Conservation (phyloP, 2,329 filamentous ascomycete species). For the Epichloe bromicola region DNA sequence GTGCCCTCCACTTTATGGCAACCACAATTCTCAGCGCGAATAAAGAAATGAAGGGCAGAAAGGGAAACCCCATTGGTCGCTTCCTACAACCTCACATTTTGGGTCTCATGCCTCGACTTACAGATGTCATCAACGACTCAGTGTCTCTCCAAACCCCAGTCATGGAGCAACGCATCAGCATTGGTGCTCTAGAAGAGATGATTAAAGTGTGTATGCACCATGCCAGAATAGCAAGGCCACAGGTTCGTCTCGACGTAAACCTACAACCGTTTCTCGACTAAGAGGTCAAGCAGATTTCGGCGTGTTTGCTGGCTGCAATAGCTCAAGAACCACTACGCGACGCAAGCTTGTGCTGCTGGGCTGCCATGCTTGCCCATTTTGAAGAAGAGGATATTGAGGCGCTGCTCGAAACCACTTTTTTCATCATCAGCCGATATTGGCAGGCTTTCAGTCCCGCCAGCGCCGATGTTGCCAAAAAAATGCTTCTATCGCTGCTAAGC, state of each 20-base stretch:
- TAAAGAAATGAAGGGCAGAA: conserved; percentile 33
- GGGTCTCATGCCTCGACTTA: conserved; percentile 73
- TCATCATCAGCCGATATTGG: conserved; percentile 79
- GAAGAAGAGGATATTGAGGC: conserved; percentile 66
- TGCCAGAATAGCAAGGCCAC: conserved; percentile 69
- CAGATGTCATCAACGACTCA: conserved; percentile 62
- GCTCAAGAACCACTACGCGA: conserved; percentile 62
- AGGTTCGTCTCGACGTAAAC: conserved; percentile 40
- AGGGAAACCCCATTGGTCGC: conserved; percentile 46
- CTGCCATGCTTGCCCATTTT: conserved; percentile 59
- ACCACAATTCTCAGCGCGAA: conserved; percentile 25
- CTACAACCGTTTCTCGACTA: not conserved
- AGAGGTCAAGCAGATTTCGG: conserved; percentile 52
- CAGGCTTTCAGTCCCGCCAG: conserved; percentile 46
- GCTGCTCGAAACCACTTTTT: conserved; percentile 79
- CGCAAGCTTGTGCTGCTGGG: conserved; percentile 74
- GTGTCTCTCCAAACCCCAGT: conserved; percentile 37
- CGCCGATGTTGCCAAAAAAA: conserved; percentile 43
- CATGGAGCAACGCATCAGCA: conserved; percentile 61
- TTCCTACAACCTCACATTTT: conserved; percentile 79
- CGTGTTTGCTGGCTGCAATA: conserved; percentile 80
- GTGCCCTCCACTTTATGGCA: conserved; percentile 34
- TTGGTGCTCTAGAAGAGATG: conserved; percentile 80
- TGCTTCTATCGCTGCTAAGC: conserved; percentile 54
- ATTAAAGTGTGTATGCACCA: conserved; percentile 61